These are phyloP conservation scores for Pyricularia sp. DNA, from an alignment of 2,329 filamentous ascomycete species.

Conservation along the genomic window DNA sequence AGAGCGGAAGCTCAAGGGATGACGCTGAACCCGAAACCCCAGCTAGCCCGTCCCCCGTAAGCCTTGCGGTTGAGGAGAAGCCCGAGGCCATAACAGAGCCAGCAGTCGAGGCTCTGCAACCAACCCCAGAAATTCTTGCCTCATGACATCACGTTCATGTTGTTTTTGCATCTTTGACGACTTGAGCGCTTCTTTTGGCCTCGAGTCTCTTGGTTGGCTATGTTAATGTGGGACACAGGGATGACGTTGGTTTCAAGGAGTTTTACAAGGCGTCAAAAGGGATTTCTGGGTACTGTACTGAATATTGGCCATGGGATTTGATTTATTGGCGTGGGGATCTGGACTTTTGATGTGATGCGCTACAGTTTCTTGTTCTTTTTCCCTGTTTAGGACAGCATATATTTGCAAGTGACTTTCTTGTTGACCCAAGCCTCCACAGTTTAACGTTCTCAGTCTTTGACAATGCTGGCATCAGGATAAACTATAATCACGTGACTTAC, in stretches of 20 bases:
- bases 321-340: neutral
- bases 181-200: neutral
- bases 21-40: conserved; percentile 25
- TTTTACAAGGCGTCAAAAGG: neutral
- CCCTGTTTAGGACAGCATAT: neutral
- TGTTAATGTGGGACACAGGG: neutral
- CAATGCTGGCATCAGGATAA: neutral
- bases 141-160: neutral
- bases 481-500: neutral
- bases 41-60: neutral
- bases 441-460: neutral
- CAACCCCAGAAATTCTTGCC: neutral
- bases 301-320: neutral
- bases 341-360: neutral
- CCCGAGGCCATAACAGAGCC: neutral
- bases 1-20: conserved; percentile 52
- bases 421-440: neutral
- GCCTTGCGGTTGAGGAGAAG: neutral
- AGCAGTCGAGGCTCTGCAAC: neutral
- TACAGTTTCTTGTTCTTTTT: neutral
- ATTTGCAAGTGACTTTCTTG: neutral
- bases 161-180: neutral
- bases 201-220: neutral
- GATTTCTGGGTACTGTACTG: neutral
- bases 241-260: neutral